A percentile compares a stretch with the other conserved stretches of the same genome.
phyloP scores from a whole-genome alignment of 164 flowering plant species.

The Umbilicus rupestris region DNA sequence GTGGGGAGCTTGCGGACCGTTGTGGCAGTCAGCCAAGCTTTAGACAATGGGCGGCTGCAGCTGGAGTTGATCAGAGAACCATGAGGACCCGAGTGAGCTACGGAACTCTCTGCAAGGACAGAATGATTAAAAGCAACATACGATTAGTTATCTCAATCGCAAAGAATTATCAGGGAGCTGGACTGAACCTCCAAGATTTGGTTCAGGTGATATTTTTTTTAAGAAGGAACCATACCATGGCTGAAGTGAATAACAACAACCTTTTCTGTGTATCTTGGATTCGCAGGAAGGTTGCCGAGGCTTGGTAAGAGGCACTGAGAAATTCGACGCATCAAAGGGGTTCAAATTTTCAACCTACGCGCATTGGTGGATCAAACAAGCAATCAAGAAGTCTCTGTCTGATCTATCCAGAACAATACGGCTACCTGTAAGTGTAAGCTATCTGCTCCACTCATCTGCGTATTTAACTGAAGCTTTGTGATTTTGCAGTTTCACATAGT shows the following conservation, averaged over 20 bases:
- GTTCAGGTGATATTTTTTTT: slow-evolving; percentile 98
- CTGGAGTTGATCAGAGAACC: slow-evolving; percentile 68
- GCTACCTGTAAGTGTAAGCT: slow-evolving; percentile 61
- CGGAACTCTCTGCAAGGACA: slow-evolving; percentile 71
- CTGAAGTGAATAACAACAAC: slow-evolving; percentile 1
- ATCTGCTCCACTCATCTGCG: background rate
- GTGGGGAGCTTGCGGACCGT: slow-evolving; percentile 48
- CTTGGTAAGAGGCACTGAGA: slow-evolving; percentile 75
- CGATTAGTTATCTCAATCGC: slow-evolving; percentile 93
- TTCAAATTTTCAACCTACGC: slow-evolving; percentile 97
- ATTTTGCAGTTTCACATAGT: slow-evolving; percentile 81
- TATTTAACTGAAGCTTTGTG: background rate
- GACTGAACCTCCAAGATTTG: slow-evolving; percentile 88
- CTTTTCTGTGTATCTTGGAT: background rate
- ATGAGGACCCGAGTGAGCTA: slow-evolving; percentile 56
- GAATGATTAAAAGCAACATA: slow-evolving; percentile 88
- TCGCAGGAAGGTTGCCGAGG: slow-evolving; percentile 93
- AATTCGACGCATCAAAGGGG: slow-evolving; percentile 90
- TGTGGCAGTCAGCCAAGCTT: slow-evolving; percentile 60
- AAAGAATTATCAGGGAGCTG: slow-evolving; percentile 74
- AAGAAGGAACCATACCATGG: too few species aligned
- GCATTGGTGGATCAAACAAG: slow-evolving; percentile 97
- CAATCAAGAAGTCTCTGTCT: slow-evolving; percentile 73
- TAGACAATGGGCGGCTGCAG: slow-evolving; percentile 88
- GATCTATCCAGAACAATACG: slow-evolving; percentile 83